These are phyloP conservation scores for Desmodesmus armatus DNA, from an alignment of 139 green algal species.

Conservation along the genomic window DNA sequence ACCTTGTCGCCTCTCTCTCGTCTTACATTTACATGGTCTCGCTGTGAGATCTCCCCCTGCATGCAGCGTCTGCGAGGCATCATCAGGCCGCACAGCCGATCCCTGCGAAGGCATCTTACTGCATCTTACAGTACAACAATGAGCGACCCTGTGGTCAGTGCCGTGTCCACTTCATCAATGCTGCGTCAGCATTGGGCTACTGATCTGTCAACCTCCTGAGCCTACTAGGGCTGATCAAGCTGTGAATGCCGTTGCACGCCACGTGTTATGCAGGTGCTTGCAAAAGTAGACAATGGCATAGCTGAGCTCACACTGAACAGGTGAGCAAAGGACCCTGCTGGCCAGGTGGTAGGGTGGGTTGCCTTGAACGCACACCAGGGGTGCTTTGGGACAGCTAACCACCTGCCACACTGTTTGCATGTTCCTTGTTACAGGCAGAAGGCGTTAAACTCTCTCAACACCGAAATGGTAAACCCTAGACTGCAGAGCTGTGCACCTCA, in stretches of 20 bases:
- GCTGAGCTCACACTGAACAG: conserved; percentile 60
- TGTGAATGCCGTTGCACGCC: not conserved
- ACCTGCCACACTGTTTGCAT: not conserved
- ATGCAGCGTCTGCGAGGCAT: too few species aligned
- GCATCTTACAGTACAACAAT: too few species aligned
- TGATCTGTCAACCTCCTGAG: not conserved
- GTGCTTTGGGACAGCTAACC: not conserved
- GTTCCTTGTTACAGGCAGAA: conserved; percentile 60
- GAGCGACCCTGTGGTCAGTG: too few species aligned
- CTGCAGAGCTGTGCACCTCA: not conserved
- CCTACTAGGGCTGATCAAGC: too few species aligned
- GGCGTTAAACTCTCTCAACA: conserved; percentile 82
- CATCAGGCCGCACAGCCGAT: too few species aligned
- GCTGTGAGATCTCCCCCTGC: too few species aligned
- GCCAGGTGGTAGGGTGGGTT: not conserved
- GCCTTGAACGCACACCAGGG: not conserved
- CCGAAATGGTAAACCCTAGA: conserved; percentile 69
- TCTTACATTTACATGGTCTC: too few species aligned
- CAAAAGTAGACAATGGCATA: conserved; percentile 30
- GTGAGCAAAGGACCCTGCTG: not conserved
- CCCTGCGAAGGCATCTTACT: too few species aligned
- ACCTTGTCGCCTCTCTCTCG: too few species aligned
- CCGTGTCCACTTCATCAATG: too few species aligned
- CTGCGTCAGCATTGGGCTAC: too few species aligned
- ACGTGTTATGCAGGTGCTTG: conserved; percentile 43